These are phyloP conservation scores for Botryotinia calthae DNA, from an alignment of 2,329 filamentous ascomycete genomes.

Conservation along the genomic window DNA sequence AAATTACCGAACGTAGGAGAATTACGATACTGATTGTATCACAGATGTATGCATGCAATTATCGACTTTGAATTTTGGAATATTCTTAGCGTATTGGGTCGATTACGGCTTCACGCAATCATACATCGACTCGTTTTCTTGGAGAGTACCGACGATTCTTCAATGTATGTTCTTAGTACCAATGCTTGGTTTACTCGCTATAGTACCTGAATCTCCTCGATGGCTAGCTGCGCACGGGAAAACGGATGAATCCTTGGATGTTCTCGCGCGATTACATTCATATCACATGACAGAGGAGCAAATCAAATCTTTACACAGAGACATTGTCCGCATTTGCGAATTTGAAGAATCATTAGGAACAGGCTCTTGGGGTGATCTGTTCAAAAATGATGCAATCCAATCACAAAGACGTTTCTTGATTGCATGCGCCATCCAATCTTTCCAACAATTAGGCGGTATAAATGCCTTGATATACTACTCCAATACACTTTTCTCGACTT, in stretches of 20 bases:
- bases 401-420: conserved; percentile 51
- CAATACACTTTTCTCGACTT: conserved; percentile 47
- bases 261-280: conserved; percentile 51
- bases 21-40: neutral
- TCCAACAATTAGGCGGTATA: conserved; percentile 50
- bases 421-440: conserved; percentile 48
- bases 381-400: conserved; percentile 39
- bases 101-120: conserved; percentile 57
- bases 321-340: conserved; percentile 38
- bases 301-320: conserved; percentile 34
- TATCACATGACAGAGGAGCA: conserved; percentile 28
- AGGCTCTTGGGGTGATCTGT: conserved; percentile 33
- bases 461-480: conserved; percentile 46
- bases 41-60: conserved; percentile 47
- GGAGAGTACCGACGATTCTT: conserved; percentile 61
- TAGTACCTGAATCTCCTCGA: conserved; percentile 50
- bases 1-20: fast-evolving
- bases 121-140: conserved; percentile 45
- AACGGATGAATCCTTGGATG: conserved; percentile 43
- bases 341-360: conserved; percentile 40
- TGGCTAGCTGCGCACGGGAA: conserved; percentile 45
- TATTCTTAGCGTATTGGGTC: conserved; percentile 60
- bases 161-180: conserved; percentile 29
- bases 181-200: conserved; percentile 52
- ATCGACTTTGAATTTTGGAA: conserved; percentile 52